phyloP scores from a whole-genome alignment of 139 green algal species.

The Coelastrella sp. region DNA sequence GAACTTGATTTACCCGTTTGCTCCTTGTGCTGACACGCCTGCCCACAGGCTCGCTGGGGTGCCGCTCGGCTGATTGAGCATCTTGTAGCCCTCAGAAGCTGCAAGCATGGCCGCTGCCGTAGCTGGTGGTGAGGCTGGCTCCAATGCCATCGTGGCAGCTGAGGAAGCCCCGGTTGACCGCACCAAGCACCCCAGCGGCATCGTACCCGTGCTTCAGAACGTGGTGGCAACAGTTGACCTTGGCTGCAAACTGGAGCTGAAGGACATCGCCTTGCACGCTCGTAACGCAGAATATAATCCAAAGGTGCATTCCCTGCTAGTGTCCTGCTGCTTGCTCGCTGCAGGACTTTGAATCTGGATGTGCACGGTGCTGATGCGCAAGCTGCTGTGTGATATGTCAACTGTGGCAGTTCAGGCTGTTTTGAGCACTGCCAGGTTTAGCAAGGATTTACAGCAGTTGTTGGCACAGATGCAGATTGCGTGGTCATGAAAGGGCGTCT shows the following conservation, averaged over 20 bases:
- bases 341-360: background rate
- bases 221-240: conserved; percentile 98
- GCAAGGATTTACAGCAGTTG: no score
- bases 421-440: no score
- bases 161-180: conserved; percentile 70
- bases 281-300: conserved; percentile 99
- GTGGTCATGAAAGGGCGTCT: no score
- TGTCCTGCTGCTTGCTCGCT: background rate
- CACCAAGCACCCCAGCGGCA: conserved; percentile 89
- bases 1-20: background rate
- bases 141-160: background rate
- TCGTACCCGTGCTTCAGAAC: conserved; percentile 95
- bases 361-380: no score
- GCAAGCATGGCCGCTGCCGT: background rate
- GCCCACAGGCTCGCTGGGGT: background rate
- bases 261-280: conserved; percentile 96
- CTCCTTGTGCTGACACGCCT: background rate
- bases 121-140: conserved; percentile 7
- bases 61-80: conserved; percentile 2
- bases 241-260: conserved; percentile 94
- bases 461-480: no score
- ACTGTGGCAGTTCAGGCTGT: no score
- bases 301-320: conserved; percentile 78
- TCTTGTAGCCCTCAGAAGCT: background rate
- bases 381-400: no score